Conservation (phyloP, 306 rosid species). For the Quillaja saponaria region DNA sequence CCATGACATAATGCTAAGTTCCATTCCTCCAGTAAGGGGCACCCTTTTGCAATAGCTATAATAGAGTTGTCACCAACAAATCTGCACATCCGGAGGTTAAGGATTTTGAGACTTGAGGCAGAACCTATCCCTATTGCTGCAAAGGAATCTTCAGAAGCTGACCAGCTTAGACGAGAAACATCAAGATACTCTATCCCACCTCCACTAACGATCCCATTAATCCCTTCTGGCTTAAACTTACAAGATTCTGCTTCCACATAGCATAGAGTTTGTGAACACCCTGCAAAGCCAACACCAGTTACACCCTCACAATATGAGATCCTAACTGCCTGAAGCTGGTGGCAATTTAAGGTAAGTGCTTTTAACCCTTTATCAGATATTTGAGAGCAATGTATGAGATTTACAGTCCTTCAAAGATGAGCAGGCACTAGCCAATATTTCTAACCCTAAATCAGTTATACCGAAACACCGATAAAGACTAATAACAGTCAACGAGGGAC, state of each 20-base stretch:
- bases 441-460: constrained; percentile 52
- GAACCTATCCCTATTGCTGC: constrained; percentile 36
- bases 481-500: constrained; percentile 42
- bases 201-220: constrained; percentile 49
- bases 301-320: constrained; percentile 46
- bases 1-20: constrained; percentile 63
- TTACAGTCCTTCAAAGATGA: constrained; percentile 43
- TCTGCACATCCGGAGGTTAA: constrained; percentile 56
- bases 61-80: constrained; percentile 40
- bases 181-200: constrained; percentile 55
- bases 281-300: constrained; percentile 52
- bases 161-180: constrained; percentile 42
- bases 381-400: constrained; percentile 47
- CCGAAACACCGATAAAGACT: constrained; percentile 53
- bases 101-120: constrained; percentile 46
- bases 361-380: constrained; percentile 54
- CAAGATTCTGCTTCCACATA: constrained; percentile 59
- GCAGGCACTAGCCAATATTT: constrained; percentile 47
- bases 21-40: constrained; percentile 62
- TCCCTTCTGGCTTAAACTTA: constrained; percentile 47
- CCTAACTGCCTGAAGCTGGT: constrained; percentile 45
- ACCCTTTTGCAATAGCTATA: constrained; percentile 50
- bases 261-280: constrained; percentile 53
- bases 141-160: constrained; percentile 37
- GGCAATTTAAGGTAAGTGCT: constrained; percentile 43